Percentiles rank a stretch among this genome's conserved stretches.
These are phyloP conservation scores for Lichenothelia convexa DNA, from an alignment of 495 filamentous ascomycete genomes.

Conservation along the genomic window DNA sequence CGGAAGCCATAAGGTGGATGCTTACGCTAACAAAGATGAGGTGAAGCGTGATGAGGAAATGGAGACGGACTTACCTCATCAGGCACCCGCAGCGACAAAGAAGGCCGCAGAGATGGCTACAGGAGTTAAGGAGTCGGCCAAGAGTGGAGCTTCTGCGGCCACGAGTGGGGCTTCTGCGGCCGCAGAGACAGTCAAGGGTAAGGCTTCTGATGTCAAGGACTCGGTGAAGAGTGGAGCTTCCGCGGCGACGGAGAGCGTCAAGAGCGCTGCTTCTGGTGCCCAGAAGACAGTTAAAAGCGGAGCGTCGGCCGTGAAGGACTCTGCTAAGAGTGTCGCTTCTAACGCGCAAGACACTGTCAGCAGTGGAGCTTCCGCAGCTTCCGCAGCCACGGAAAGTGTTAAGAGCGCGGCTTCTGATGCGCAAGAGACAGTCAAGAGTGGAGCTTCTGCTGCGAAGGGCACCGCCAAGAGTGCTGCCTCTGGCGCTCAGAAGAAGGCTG, in stretches of 20 bases:
- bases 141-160: slow-evolving; percentile 29
- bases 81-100: slow-evolving; percentile 31
- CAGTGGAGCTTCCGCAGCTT: background rate
- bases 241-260: slow-evolving; percentile 9
- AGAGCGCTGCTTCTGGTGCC: too few relatives aligned
- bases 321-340: background rate
- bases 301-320: background rate
- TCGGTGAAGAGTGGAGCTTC: slow-evolving; percentile 20
- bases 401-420: background rate
- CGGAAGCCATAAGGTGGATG: slow-evolving; percentile 69
- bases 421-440: too few relatives aligned
- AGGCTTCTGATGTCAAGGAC: slow-evolving; percentile 23
- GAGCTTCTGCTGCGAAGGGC: too few relatives aligned
- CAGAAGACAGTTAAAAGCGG: too few relatives aligned
- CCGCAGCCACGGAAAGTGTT: background rate
- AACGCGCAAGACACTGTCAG: background rate
- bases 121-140: slow-evolving; percentile 27
- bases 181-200: slow-evolving; percentile 15
- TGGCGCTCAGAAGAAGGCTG: too few relatives aligned
- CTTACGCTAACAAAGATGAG: slow-evolving; percentile 30
- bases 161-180: slow-evolving; percentile 13
- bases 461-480: too few relatives aligned
- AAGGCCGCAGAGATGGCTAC: slow-evolving; percentile 19
- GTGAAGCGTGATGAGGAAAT: slow-evolving; percentile 23
- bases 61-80: slow-evolving; percentile 21